A percentile compares a stretch with the other conserved stretches of the same genome.
phyloP scores from a whole-genome alignment of 257 asterid genomes.

The Oldenlandia corymbosa region DNA sequence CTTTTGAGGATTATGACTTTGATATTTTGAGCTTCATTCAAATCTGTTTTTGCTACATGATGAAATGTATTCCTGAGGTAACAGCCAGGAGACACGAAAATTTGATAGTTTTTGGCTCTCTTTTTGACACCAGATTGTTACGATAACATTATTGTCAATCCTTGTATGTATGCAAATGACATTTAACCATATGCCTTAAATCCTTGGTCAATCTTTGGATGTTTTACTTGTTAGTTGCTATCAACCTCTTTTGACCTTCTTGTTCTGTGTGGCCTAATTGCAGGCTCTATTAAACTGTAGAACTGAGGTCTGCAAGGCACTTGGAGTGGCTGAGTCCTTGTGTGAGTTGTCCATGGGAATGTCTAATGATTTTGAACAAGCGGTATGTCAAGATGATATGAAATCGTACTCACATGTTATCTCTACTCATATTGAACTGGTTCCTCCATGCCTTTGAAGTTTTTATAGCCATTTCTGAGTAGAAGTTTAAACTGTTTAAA shows the following conservation, averaged over 20 bases:
- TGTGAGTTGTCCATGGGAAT: conserved; percentile 94
- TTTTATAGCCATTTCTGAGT: too few relatives aligned
- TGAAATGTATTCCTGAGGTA: not conserved
- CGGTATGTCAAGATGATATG: conserved; percentile 35
- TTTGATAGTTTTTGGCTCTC: too few relatives aligned
- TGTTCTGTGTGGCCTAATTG: conserved; percentile 18
- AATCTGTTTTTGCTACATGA: not conserved
- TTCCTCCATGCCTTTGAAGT: too few relatives aligned
- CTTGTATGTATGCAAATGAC: too few relatives aligned
- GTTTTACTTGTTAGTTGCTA: not conserved
- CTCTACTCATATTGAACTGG: too few relatives aligned
- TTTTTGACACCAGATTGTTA: too few relatives aligned
- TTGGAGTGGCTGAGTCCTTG: conserved; percentile 51
- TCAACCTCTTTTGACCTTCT: not conserved
- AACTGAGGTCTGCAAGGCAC: conserved; percentile 65
- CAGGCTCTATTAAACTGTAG: conserved; percentile 67
- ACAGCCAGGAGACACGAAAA: not conserved
- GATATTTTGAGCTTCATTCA: not conserved
- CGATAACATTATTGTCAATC: too few relatives aligned
- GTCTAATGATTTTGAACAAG: conserved; percentile 89
- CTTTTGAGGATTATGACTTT: not conserved
- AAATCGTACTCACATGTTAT: not conserved
- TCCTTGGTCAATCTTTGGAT: not conserved
- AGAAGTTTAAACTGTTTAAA: too few relatives aligned
- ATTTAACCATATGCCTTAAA: too few relatives aligned